Base-by-base conservation (phyloP, 1,139 yeast species). In the Debaryomyces coudertii region DNA sequence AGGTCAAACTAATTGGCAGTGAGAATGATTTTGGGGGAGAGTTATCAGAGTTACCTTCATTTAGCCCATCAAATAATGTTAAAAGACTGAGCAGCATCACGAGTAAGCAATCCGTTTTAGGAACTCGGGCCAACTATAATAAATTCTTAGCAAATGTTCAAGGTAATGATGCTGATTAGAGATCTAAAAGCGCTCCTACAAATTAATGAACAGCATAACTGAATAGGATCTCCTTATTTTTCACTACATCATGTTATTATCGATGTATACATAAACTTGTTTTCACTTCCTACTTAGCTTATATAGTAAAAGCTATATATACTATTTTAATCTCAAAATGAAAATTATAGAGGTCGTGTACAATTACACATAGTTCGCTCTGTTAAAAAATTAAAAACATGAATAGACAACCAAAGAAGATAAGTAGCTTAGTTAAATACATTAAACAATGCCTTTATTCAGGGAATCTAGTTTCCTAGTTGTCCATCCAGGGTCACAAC, bases 401-500 rank as follows among this genome's bases (percentile, higher is more conserved):
- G 38, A 22, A 38, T 38, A 38, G 28, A 38, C 41, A 38, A 28
- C 18, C 9, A 11, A 28, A 28, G 6, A 28, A 25, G 22, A 25
- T 11, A 27, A 12, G 7, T 15, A 18, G 23, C 14, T 16, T 20
- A 8, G n/a, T n/a, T 27, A 7, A 38, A 38, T 16, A 15, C 34
- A 9, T 9, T 20, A 15, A 18, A 24, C 16, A 29, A 81, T 82
- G 83, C 85, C 85, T 16, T 75, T 79, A 53, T 82, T 78, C 61
- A 76, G 83, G 60, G 87, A 82, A 66, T 85, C 80, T 51, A 77
- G 76, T 62, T 76, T 79, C 54, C 67, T 76, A 68, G 80, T 90
- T 43, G 80, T 92, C 36, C 84, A 89, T 49, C 90, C 96, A 1
- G 96, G 97, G n/a, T 85, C 95, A 2, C 74, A 71, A 47, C 69